A percentile compares a stretch with the other conserved stretches of the same genome.
phyloP scores from a whole-genome alignment of 73 alveolate species.

The Stentor coeruleus region DNA sequence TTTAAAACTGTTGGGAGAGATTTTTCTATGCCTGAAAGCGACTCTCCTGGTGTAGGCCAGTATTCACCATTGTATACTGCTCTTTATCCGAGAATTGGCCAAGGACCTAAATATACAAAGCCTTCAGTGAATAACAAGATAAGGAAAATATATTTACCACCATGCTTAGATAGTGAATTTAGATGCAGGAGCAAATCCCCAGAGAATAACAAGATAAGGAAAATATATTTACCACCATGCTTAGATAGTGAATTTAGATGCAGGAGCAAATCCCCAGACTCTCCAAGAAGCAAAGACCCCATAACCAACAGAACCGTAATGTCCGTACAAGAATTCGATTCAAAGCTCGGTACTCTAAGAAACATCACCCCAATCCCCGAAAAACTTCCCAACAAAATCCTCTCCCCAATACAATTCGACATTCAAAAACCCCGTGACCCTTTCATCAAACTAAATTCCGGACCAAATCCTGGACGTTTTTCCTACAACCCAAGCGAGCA shows the following conservation, averaged over 20 bases:
- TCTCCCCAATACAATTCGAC: background rate
- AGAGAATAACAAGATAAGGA: background rate
- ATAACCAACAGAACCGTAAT: background rate
- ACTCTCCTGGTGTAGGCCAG: background rate
- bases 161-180: background rate
- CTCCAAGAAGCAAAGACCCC: no score
- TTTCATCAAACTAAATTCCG: background rate
- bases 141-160: background rate
- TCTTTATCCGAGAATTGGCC: background rate
- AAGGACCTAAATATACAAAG: background rate
- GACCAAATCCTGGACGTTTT: background rate
- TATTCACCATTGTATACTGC: background rate
- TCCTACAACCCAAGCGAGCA: background rate
- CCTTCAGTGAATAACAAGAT: background rate
- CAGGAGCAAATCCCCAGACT: background rate
- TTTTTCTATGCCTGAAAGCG: background rate
- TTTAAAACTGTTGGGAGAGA: background rate
- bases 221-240: background rate
- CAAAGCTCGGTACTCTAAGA: background rate
- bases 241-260: background rate
- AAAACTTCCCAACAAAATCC: background rate
- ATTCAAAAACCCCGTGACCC: background rate
- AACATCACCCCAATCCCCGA: slow-evolving; percentile 12
- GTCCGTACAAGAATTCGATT: background rate
- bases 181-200: background rate